Conservation (phyloP, 1,284 basidiomycete species). For the Apiotrichum sp. region DNA sequence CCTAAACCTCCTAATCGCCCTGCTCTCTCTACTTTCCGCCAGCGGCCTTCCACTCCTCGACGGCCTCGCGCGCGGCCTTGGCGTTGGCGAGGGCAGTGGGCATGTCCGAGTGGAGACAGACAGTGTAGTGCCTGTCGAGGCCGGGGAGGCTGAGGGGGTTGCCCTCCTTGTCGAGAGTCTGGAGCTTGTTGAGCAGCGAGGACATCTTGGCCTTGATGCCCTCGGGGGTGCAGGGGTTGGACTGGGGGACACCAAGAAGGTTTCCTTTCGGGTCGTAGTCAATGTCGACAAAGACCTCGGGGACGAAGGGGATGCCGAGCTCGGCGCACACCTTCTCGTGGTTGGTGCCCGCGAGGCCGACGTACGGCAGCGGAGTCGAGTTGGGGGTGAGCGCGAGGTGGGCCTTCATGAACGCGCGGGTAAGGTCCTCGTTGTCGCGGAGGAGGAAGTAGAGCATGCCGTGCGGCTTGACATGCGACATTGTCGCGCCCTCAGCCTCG, state of each 20-base stretch:
- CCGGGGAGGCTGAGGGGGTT: constrained; percentile 9
- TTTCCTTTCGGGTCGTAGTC: constrained; percentile 31
- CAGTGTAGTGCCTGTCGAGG: constrained; percentile 56
- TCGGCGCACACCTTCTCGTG: constrained; percentile 37
- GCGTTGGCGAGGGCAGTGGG: constrained; percentile 18
- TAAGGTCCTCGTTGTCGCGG: constrained; percentile 28
- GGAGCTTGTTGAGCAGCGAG: constrained; percentile 61
- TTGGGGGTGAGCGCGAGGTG: constrained; percentile 28
- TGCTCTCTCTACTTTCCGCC: neutral
- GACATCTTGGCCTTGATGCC: constrained; percentile 66
- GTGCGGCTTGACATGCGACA: constrained; percentile 32
- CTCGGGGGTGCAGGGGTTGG: constrained; percentile 11
- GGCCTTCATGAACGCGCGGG: constrained; percentile 33
- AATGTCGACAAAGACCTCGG: constrained; percentile 35
- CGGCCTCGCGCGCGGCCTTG: constrained; percentile 8
- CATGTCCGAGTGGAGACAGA: constrained; percentile 49
- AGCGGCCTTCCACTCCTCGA: constrained; percentile 6
- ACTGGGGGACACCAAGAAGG: constrained; percentile 33
- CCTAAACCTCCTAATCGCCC: no score
- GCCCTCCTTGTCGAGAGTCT: constrained; percentile 14
- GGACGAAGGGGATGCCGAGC: constrained; percentile 36
- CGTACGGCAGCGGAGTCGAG: constrained; percentile 25
- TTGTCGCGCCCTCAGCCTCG: constrained; percentile 29
- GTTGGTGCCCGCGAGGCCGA: constrained; percentile 37
- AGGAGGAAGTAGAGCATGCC: constrained; percentile 30